These are phyloP conservation scores for Elsinoe necatrix DNA, from an alignment of 2,329 filamentous ascomycete genomes.

Conservation along the genomic window DNA sequence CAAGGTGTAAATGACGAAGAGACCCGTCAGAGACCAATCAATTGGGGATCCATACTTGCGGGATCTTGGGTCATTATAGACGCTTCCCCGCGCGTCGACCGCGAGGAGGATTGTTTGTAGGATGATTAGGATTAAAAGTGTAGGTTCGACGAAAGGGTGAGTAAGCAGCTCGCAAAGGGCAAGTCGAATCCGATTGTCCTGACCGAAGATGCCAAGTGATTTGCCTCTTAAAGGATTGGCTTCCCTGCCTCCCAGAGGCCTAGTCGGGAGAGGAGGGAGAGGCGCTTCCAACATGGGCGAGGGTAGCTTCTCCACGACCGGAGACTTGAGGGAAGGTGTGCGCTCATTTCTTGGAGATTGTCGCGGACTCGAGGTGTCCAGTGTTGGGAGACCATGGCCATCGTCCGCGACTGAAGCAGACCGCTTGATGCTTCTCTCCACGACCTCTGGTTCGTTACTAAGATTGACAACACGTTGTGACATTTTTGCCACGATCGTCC, in stretches of 20 bases:
- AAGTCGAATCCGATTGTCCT: conserved; percentile 65
- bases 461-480: conserved; percentile 97
- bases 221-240: conserved; percentile 77
- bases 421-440: conserved; percentile 62
- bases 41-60: conserved; percentile 60
- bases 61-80: conserved; percentile 54
- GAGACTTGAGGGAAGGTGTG: conserved; percentile 22
- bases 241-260: conserved; percentile 19
- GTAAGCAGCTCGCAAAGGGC: conserved; percentile 76
- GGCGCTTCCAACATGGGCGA: conserved; percentile 25
- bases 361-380: neutral
- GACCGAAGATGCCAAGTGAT: conserved; percentile 73
- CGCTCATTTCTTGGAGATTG: conserved; percentile 20
- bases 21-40: conserved; percentile 70
- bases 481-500: conserved; percentile 57
- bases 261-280: conserved; percentile 21
- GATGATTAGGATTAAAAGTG: conserved; percentile 79
- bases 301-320: conserved; percentile 27
- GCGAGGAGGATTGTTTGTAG: conserved; percentile 82
- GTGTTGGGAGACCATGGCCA: conserved; percentile 34
- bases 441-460: conserved; percentile 79
- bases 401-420: conserved; percentile 47
- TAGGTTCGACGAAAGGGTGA: conserved; percentile 75
- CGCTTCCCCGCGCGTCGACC: conserved; percentile 67
- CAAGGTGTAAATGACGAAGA: conserved; percentile 84